phyloP scores from a whole-genome alignment of 805 yeast species.

The Myxozyma mucilagina region DNA sequence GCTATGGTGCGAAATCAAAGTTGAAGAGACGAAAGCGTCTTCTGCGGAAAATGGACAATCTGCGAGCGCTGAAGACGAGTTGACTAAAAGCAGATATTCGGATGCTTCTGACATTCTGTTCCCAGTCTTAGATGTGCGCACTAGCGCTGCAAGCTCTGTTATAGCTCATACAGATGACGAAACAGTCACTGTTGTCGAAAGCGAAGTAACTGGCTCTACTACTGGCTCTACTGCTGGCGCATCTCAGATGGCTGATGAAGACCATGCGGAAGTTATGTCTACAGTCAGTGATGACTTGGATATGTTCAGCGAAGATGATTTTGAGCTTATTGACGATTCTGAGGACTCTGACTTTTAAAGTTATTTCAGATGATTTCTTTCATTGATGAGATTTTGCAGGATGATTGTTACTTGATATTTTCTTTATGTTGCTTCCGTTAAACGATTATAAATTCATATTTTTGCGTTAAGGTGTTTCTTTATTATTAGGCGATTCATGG shows the following conservation, averaged over 20 bases:
- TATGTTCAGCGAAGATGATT: conserved; percentile 15
- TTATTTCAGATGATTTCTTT: too few relatives aligned
- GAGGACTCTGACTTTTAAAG: conserved; percentile 7
- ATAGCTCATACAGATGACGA: conserved; percentile 17
- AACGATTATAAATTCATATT: too few relatives aligned
- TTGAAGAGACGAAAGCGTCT: conserved; percentile 1
- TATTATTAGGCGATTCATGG: too few relatives aligned
- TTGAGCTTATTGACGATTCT: conserved; percentile 16
- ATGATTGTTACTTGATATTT: too few relatives aligned
- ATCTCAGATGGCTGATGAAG: conserved; percentile 1
- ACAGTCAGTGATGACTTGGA: conserved; percentile 10
- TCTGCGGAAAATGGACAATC: not conserved
- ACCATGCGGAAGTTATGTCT: conserved; percentile 4
- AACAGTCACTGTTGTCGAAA: not conserved
- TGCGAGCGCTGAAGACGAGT: conserved; percentile 13
- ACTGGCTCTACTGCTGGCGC: not conserved
- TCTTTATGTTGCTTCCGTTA: too few relatives aligned
- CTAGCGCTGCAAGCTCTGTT: conserved; percentile 7
- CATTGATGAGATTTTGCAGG: too few relatives aligned
- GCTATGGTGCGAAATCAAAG: conserved; percentile 21
- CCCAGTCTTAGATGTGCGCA: conserved; percentile 19
- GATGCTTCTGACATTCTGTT: conserved; percentile 27
- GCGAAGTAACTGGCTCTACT: conserved; percentile 5
- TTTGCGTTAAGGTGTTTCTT: too few relatives aligned
- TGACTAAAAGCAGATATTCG: conserved; percentile 28